Percentiles rank a stretch among this genome's conserved stretches.
phyloP scores from a whole-genome alignment of 495 filamentous ascomycete species.

The Polyplosphaeria fusca region DNA sequence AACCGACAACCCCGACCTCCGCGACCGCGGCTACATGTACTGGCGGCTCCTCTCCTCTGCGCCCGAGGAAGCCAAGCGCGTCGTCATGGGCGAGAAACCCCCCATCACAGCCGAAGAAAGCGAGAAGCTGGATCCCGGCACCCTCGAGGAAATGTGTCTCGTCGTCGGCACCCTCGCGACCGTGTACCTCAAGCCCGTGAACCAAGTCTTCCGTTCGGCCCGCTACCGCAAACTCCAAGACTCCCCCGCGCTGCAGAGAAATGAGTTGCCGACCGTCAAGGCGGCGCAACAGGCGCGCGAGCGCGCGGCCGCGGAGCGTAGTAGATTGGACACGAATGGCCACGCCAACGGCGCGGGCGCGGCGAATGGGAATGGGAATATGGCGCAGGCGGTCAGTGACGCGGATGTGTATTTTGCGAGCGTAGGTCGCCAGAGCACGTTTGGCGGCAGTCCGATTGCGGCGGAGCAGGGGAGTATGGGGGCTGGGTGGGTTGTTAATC shows the following conservation, averaged over 20 bases:
- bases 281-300: conserved; percentile 48
- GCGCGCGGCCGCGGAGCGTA: conserved; percentile 16
- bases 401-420: conserved; percentile 49
- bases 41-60: conserved; percentile 96
- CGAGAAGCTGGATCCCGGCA: conserved; percentile 86
- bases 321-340: conserved; percentile 39
- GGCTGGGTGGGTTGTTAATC: conserved; percentile 61
- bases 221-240: conserved; percentile 73
- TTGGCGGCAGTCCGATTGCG: conserved; percentile 42
- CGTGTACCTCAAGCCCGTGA: conserved; percentile 95
- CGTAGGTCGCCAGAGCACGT: conserved; percentile 42
- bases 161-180: conserved; percentile 95
- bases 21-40: conserved; percentile 98
- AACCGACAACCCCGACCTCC: conserved; percentile 94
- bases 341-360: conserved; percentile 46
- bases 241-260: conserved; percentile 76
- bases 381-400: conserved; percentile 25
- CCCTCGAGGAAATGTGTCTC: conserved; percentile 94
- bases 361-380: conserved; percentile 6
- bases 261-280: conserved; percentile 36
- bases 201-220: conserved; percentile 93
- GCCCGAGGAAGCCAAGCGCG: conserved; percentile 75
- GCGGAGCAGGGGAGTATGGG: conserved; percentile 34
- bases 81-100: conserved; percentile 97
- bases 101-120: conserved; percentile 88